phyloP scores from a whole-genome alignment of 2,329 filamentous ascomycete genomes.

The Monosporascus sp. region DNA sequence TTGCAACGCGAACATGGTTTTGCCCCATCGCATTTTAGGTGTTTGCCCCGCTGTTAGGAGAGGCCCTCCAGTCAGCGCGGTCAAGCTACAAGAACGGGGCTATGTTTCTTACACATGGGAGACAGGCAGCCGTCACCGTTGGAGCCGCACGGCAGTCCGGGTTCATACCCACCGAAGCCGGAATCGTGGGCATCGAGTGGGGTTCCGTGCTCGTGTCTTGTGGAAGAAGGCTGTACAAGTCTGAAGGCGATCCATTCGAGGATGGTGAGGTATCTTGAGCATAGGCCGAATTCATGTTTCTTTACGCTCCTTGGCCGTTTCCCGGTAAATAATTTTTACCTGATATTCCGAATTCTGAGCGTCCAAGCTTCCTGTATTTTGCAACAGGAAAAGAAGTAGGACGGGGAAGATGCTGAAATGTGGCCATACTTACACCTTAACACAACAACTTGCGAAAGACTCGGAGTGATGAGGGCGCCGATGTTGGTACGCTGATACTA shows the following conservation, averaged over 20 bases:
- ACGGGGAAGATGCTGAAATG: not conserved
- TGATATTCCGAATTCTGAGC: not conserved
- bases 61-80: constrained; percentile 7
- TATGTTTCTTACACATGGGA: constrained; percentile 45
- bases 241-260: not conserved
- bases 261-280: not conserved
- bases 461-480: too few relatives aligned
- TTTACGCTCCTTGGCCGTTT: too few relatives aligned
- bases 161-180: constrained; percentile 6
- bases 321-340: not conserved
- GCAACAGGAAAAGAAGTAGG: not conserved
- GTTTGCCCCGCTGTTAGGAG: constrained; percentile 49
- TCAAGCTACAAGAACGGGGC: too few relatives aligned
- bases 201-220: constrained; percentile 1
- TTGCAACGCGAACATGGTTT: constrained; percentile 66
- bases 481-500: not conserved
- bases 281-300: not conserved
- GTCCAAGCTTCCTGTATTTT: not conserved
- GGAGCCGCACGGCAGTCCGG: constrained; percentile 22
- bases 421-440: too few relatives aligned
- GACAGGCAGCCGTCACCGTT: constrained; percentile 46
- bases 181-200: constrained; percentile 10
- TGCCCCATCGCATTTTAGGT: constrained; percentile 71
- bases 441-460: too few relatives aligned
- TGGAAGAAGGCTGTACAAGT: not conserved